These are phyloP conservation scores for Pleurotus sapidus DNA, from an alignment of 768 basidiomycete genomes.

Conservation along the genomic window DNA sequence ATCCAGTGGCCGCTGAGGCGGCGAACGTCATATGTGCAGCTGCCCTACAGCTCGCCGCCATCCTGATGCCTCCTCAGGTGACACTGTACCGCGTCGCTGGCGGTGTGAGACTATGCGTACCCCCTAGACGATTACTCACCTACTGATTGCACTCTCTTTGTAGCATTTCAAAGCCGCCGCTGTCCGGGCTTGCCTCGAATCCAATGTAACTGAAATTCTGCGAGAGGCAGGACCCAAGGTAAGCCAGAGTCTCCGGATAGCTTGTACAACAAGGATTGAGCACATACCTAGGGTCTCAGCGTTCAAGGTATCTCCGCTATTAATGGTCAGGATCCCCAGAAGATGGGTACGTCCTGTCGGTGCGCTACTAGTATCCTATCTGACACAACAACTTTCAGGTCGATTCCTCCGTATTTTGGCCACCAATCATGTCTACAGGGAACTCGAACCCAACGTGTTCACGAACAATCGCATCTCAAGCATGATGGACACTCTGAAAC, in stretches of 20 bases:
- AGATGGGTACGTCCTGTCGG: slow-evolving; percentile 26
- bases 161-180: slow-evolving; percentile 26
- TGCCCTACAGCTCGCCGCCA: slow-evolving; percentile 25
- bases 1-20: slow-evolving; percentile 22
- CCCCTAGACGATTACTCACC: not conserved
- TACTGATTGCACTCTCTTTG: not conserved
- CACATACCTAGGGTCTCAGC: slow-evolving; percentile 24
- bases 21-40: slow-evolving; percentile 27
- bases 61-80: slow-evolving; percentile 22
- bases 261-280: not conserved
- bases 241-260: not conserved
- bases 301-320: slow-evolving; percentile 30
- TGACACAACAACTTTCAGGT: slow-evolving; percentile 15
- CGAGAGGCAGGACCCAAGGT: slow-evolving; percentile 35
- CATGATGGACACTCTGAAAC: slow-evolving; percentile 29
- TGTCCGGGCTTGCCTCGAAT: slow-evolving; percentile 26
- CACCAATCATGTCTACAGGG: slow-evolving; percentile 34
- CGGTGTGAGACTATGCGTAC: slow-evolving; percentile 19
- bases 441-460: slow-evolving; percentile 33
- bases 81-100: slow-evolving; percentile 20
- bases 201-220: slow-evolving; percentile 36
- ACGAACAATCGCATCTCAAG: slow-evolving; percentile 35
- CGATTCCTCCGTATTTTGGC: slow-evolving; percentile 36
- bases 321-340: slow-evolving; percentile 24
- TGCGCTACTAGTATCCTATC: not conserved